Percentiles rank a stretch among this genome's conserved stretches.
Evolutionary conservation across 2,329 filamentous ascomycete species (phyloP).

Genomic region (Aspergillus pseudotamarii): DNA sequence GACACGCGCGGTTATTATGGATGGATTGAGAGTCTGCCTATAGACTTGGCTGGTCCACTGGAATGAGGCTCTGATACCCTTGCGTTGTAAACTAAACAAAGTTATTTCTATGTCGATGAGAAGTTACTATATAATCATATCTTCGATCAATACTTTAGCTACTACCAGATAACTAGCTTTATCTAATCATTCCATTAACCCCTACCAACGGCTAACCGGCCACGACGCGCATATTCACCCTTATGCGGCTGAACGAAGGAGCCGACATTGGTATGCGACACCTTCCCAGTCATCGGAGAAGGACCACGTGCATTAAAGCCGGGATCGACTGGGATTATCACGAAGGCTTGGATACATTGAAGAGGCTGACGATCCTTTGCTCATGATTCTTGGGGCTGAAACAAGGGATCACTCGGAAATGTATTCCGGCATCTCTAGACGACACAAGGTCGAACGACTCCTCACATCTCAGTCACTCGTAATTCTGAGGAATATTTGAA

Average conservation of each 20-base stretch:
- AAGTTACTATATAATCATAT: background rate
- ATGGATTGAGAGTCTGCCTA: constrained; percentile 19
- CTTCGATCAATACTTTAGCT: background rate
- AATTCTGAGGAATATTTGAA: background rate
- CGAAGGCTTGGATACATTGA: too few species aligned
- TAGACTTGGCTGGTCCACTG: constrained; percentile 10
- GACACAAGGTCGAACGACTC: background rate
- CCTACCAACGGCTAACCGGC: background rate
- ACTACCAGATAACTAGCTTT: background rate
- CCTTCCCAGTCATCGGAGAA: too few species aligned
- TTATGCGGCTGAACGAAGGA: background rate
- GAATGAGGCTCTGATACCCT: constrained; percentile 23
- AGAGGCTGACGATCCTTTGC: too few species aligned
- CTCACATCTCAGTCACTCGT: background rate
- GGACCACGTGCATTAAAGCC: too few species aligned
- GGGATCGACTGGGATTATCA: too few species aligned
- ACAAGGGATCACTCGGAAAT: background rate
- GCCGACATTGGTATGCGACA: too few species aligned
- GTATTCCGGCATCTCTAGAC: background rate
- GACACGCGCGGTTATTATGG: background rate
- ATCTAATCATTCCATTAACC: background rate
- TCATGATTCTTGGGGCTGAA: too few species aligned
- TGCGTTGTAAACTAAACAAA: background rate
- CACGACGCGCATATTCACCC: background rate
- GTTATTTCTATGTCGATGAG: background rate